Evolutionary conservation across 257 asterid genomes (phyloP).

Genomic region (Salvia rosmarinus): DNA sequence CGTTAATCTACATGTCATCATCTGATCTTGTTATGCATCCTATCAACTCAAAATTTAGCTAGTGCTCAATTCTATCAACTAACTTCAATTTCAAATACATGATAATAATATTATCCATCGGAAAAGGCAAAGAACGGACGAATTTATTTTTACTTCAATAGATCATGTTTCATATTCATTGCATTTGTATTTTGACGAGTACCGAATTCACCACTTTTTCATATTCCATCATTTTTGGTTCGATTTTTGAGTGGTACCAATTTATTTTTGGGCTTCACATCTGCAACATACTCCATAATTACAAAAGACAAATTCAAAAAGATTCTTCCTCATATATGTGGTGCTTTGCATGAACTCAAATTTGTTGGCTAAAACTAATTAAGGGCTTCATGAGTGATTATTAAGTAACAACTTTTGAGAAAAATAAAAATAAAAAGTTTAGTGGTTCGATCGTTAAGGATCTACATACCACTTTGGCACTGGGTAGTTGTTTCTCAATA

Average conservation of each 20-base stretch:
- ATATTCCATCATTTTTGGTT: slow-evolving; percentile 3
- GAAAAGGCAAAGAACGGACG: background rate
- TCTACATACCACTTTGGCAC: too few relatives aligned
- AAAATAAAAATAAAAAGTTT: too few relatives aligned
- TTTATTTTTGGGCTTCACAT: background rate
- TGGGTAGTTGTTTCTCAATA: too few relatives aligned
- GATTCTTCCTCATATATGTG: slow-evolving; percentile 3
- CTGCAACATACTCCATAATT: background rate
- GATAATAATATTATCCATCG: background rate
- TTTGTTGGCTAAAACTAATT: background rate
- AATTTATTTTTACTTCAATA: background rate
- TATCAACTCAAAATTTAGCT: too few relatives aligned
- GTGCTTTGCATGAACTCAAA: background rate
- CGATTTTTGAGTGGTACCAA: slow-evolving; percentile 1
- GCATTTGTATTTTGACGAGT: background rate
- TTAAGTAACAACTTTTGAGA: background rate
- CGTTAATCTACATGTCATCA: too few relatives aligned
- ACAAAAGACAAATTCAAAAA: slow-evolving; percentile 15
- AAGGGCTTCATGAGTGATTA: background rate
- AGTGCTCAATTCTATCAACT: background rate
- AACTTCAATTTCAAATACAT: too few relatives aligned
- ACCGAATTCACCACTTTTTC: slow-evolving; percentile 18
- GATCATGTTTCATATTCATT: slow-evolving; percentile 6
- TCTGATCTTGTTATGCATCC: too few relatives aligned
- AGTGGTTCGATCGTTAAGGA: too few relatives aligned